These are phyloP conservation scores for Dichomitus squalens DNA, from an alignment of 1,284 basidiomycete genomes.

Conservation along the genomic window DNA sequence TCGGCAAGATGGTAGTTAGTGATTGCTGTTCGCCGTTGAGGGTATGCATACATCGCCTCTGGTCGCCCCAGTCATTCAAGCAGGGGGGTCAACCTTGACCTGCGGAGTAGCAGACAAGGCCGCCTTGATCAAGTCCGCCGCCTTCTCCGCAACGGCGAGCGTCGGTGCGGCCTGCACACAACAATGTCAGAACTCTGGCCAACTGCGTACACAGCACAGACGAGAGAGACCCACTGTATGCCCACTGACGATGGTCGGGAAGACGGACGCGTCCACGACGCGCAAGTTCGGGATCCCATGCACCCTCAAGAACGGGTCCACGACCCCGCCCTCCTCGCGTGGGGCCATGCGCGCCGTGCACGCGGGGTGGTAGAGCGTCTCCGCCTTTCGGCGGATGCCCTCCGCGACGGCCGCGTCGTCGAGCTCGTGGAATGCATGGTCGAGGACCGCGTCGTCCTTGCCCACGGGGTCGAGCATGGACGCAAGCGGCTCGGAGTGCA, in stretches of 20 bases:
- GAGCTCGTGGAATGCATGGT: constrained; percentile 32
- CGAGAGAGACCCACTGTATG: constrained; percentile 52
- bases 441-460: constrained; percentile 26
- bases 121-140: constrained; percentile 59
- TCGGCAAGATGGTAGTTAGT: no score
- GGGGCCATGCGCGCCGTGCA: constrained; percentile 64
- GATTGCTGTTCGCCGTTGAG: no score
- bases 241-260: constrained; percentile 58
- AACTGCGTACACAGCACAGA: neutral
- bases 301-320: constrained; percentile 40
- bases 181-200: neutral
- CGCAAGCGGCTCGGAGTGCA: constrained; percentile 51
- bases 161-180: constrained; percentile 52
- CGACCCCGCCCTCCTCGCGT: constrained; percentile 43
- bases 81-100: neutral
- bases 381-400: constrained; percentile 46
- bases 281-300: constrained; percentile 46
- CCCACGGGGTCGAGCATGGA: constrained; percentile 44
- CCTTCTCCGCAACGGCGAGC: constrained; percentile 64
- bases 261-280: constrained; percentile 63
- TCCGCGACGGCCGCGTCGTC: constrained; percentile 35
- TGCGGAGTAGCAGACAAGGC: constrained; percentile 3
- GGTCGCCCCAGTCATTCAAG: neutral
- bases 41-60: no score
- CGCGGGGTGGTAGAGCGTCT: constrained; percentile 63